Conservation (phyloP, 164 flowering plant species). For the Nelumbo lutea region DNA sequence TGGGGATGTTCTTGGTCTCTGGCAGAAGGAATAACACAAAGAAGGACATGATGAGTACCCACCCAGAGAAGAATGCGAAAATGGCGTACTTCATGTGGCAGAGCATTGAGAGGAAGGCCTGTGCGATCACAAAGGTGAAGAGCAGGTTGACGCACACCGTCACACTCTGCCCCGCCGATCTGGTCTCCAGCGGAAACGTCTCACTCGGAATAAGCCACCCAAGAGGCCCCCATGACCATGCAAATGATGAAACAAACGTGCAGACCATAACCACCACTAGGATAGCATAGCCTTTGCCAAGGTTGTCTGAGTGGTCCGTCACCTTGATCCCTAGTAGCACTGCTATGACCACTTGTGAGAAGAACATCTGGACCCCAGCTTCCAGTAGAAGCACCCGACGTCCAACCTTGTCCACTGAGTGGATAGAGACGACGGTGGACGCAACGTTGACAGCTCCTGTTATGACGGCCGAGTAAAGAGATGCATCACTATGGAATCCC, state of each 20-base stretch:
- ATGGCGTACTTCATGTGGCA: constrained; percentile 84
- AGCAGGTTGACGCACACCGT: constrained; percentile 76
- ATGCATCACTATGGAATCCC: constrained; percentile 64
- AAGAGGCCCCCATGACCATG: constrained; percentile 99
- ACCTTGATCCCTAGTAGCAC: constrained; percentile 72
- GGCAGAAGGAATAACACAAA: constrained; percentile 78
- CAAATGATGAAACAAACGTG: constrained; percentile 73
- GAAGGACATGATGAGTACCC: constrained; percentile 83
- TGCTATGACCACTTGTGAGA: constrained; percentile 75
- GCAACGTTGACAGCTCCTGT: constrained; percentile 83
- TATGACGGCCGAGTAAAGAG: constrained; percentile 85
- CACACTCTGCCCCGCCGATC: constrained; percentile 82
- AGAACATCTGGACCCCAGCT: constrained; percentile 92
- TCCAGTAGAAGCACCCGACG: constrained; percentile 71
- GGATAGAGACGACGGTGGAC: constrained; percentile 81
- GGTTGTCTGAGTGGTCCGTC: constrained; percentile 46
- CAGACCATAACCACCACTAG: constrained; percentile 72
- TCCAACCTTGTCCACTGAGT: constrained; percentile 86
- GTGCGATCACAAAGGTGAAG: constrained; percentile 80
- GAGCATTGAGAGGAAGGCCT: constrained; percentile 86
- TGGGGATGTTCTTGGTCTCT: constrained; percentile 87
- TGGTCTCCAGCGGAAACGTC: constrained; percentile 83
- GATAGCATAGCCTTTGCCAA: constrained; percentile 40
- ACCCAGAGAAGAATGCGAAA: constrained; percentile 81
- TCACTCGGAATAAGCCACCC: constrained; percentile 97